Evolutionary conservation across 768 basidiomycete species (phyloP).

Genomic region (Agrocybe pediades): DNA sequence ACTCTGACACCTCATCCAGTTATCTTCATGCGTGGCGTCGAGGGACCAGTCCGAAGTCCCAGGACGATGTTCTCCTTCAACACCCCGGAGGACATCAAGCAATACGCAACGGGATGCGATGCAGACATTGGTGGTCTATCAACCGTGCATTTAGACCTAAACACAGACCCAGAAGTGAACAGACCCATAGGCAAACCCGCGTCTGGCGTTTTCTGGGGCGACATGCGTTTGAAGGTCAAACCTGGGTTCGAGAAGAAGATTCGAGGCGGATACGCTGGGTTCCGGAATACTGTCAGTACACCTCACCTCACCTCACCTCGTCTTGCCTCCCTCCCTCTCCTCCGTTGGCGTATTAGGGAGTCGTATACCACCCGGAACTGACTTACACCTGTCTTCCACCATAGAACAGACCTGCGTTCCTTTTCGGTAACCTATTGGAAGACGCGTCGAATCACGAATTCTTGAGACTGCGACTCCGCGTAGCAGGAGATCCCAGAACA

Average conservation of each 20-base stretch:
- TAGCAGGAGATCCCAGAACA: constrained; percentile 74
- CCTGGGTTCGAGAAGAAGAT: constrained; percentile 68
- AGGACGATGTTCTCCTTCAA: constrained; percentile 69
- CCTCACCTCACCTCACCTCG: not conserved
- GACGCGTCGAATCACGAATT: constrained; percentile 84
- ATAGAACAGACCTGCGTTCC: constrained; percentile 72
- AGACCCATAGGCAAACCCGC: constrained; percentile 46
- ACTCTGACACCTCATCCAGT: constrained; percentile 40
- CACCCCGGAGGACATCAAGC: constrained; percentile 52
- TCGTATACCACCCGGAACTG: too few relatives aligned
- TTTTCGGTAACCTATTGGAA: constrained; percentile 81
- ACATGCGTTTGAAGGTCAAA: constrained; percentile 71
- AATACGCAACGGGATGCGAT: constrained; percentile 84
- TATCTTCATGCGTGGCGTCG: constrained; percentile 76
- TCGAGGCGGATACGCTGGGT: constrained; percentile 88
- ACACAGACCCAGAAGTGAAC: constrained; percentile 49
- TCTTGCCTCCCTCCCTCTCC: too few relatives aligned
- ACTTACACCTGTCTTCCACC: not conserved
- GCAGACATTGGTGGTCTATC: constrained; percentile 86
- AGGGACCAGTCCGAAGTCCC: constrained; percentile 60
- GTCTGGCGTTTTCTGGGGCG: constrained; percentile 78
- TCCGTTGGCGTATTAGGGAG: too few relatives aligned
- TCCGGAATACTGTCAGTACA: constrained; percentile 71
- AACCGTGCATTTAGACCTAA: constrained; percentile 74
- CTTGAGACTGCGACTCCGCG: constrained; percentile 77